Evolutionary conservation across 345 rosid species (phyloP).

Genomic region (Heritiera fomes): DNA sequence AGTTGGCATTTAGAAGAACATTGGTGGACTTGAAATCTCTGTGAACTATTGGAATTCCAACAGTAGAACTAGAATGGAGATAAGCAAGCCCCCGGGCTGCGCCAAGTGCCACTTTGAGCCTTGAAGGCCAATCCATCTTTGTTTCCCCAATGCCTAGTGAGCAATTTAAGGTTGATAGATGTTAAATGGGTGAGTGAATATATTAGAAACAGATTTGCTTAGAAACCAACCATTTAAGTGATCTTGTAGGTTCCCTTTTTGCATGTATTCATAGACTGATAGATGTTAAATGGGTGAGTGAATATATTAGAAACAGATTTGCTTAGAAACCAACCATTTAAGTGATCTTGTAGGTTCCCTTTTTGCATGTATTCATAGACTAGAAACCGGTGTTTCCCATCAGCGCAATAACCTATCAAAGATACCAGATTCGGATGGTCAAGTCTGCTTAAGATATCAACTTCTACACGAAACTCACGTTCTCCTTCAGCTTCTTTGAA

Average conservation of each 20-base stretch:
- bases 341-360: slow-evolving; percentile 96
- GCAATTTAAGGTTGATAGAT: slow-evolving; percentile 12
- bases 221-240: slow-evolving; percentile 68
- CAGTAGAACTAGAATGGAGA: slow-evolving; percentile 79
- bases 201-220: slow-evolving; percentile 14
- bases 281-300: slow-evolving; percentile 2
- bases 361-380: slow-evolving; percentile 88
- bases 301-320: slow-evolving; percentile 8
- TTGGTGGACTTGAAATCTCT: slow-evolving; percentile 96
- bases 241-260: slow-evolving; percentile 95
- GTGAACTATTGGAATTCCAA: slow-evolving; percentile 89
- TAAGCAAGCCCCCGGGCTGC: slow-evolving; percentile 65
- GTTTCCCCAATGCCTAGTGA: slow-evolving; percentile 71
- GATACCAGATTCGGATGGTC: slow-evolving; percentile 89
- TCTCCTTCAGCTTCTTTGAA: slow-evolving; percentile 91
- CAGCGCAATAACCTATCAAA: slow-evolving; percentile 89
- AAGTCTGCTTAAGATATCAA: slow-evolving; percentile 91
- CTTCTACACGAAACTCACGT: slow-evolving; percentile 93
- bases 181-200: not conserved
- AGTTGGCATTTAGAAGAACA: slow-evolving; percentile 65
- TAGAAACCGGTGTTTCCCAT: slow-evolving; percentile 87
- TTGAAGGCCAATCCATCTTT: slow-evolving; percentile 78
- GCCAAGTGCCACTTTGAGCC: slow-evolving; percentile 86
- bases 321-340: slow-evolving; percentile 59
- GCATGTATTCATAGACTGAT: slow-evolving; percentile 65